Base-by-base conservation (phyloP, 73 alveolate species). In the Stentor roeselii region DNA sequence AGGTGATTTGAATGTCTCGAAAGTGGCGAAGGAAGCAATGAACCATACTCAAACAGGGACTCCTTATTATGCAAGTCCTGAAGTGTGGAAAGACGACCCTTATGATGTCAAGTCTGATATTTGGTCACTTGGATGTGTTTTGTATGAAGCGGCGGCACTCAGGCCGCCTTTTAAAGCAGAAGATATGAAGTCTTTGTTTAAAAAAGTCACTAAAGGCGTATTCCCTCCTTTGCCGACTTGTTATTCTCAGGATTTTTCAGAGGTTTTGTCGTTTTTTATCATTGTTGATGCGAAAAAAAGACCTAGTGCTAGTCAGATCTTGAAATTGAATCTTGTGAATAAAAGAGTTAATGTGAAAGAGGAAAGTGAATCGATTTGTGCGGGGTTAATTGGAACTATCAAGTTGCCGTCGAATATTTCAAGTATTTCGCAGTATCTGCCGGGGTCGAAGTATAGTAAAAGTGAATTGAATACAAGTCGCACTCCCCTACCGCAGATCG, bases 101-200 rank as follows among this genome's bases (percentile, higher is more conserved):
- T 95, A 95, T 82, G 97, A 93, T 85, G 90, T 89, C 3, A 93
- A 94, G 59, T 88, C 96, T 86, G 99, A 95, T 82, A 86, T 95
- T 3, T 95, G 99, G 98, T 85, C 95, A n/a, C n/a, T n/a, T n/a
- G 99, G 99, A 2, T 94, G 98, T 83, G 99, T 92, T 39, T 80
- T 92, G 4, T 93, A 93, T 91, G 98, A 88, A 39, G 89, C 82
- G 30, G 93, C 88, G 60, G 90, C 88, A 78, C 87, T 42, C 30
- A 92, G 61, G 90, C 98, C 90, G 42, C 98, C 98, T 41, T 93
- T 93, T 60, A 58, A 96, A 86, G 97, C 97, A 37, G 94, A 93
- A 77, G 95, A 93, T 82, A 92, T 92, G 98, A 94, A 92, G 75
- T 95, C 94, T 21, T 83, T 92, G 36, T 92, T 59, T 76, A 87